phyloP scores from a whole-genome alignment of 2,329 filamentous ascomycete species.

The Westerdykella aurantiaca region DNA sequence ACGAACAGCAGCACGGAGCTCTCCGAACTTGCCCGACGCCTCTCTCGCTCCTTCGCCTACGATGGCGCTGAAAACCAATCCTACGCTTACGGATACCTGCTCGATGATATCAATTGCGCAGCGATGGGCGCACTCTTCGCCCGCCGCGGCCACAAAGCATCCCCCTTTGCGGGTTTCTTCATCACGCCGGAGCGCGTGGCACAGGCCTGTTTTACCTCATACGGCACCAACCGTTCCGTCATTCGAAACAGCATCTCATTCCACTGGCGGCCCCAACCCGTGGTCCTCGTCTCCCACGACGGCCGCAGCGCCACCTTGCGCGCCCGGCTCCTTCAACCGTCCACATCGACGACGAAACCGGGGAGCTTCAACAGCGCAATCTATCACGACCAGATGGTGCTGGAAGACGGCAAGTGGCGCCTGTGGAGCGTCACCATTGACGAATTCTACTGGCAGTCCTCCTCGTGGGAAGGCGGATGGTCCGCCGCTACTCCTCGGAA shows the following conservation, averaged over 20 bases:
- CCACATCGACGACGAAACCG: conserved; percentile 14
- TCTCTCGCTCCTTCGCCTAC: conserved; percentile 16
- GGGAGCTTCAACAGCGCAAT: conserved; percentile 22
- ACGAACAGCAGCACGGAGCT: conserved; percentile 1
- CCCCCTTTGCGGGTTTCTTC: conserved; percentile 22
- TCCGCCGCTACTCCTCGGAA: conserved; percentile 15
- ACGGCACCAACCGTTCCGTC: conserved; percentile 16
- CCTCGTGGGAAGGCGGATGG: conserved; percentile 21
- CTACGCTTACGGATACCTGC: conserved; percentile 17
- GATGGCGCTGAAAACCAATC: conserved; percentile 21
- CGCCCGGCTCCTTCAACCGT: conserved; percentile 19
- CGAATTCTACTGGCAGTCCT: conserved; percentile 23
- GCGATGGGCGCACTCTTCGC: conserved; percentile 19
- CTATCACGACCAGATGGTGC: conserved; percentile 24
- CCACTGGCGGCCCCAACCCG: conserved; percentile 23
- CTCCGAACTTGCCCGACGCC: conserved; percentile 13
- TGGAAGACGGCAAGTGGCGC: conserved; percentile 19
- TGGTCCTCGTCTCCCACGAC: conserved; percentile 22
- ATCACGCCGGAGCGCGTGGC: conserved; percentile 16
- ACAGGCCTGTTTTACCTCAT: conserved; percentile 15
- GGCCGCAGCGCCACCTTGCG: conserved; percentile 19
- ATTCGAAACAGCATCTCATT: conserved; percentile 18
- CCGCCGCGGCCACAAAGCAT: conserved; percentile 16
- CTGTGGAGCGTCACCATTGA: conserved; percentile 25
- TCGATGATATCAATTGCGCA: conserved; percentile 17